Evolutionary conservation across 495 filamentous ascomycete genomes (phyloP).

Genomic region (Amphirosellinia nigrospora): DNA sequence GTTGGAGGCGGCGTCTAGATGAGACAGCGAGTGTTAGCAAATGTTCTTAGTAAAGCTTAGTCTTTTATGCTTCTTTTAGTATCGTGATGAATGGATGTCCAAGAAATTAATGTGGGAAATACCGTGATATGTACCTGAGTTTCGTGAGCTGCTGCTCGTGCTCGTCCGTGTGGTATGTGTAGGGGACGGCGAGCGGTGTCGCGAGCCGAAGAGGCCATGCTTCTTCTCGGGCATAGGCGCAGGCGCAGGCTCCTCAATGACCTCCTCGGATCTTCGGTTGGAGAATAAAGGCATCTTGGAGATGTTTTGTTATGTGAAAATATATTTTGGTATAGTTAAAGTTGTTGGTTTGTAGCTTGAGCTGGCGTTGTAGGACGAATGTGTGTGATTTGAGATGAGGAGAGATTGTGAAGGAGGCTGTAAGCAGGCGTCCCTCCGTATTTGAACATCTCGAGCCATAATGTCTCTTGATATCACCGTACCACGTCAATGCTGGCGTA

Average conservation of each 20-base stretch:
- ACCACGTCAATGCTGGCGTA: slow-evolving; percentile 14
- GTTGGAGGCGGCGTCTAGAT: slow-evolving; percentile 30
- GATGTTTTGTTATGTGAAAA: not conserved
- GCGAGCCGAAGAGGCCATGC: slow-evolving; percentile 52
- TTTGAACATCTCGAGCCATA: slow-evolving; percentile 18
- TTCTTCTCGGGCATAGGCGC: slow-evolving; percentile 42
- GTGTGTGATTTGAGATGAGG: not conserved
- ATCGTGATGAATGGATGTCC: no score
- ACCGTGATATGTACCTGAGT: slow-evolving; percentile 31
- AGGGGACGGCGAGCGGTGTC: slow-evolving; percentile 51
- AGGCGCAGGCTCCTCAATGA: slow-evolving; percentile 49
- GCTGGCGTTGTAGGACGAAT: not conserved
- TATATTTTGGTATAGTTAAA: not conserved
- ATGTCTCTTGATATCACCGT: not conserved
- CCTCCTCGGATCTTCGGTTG: slow-evolving; percentile 42
- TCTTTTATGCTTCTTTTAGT: not conserved
- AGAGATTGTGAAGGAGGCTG: not conserved
- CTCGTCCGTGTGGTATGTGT: slow-evolving; percentile 31
- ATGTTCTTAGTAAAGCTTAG: no score
- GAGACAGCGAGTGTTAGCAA: not conserved
- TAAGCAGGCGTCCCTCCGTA: slow-evolving; percentile 4
- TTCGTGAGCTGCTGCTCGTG: slow-evolving; percentile 35
- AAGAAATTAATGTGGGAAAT: not conserved
- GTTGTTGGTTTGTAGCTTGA: not conserved
- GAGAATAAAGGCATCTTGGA: slow-evolving; percentile 58